Evolutionary conservation across 1,284 basidiomycete species (phyloP), one percentile per base, ranked within the genome.

Genomic region (Polyporus tsugae): DNA sequence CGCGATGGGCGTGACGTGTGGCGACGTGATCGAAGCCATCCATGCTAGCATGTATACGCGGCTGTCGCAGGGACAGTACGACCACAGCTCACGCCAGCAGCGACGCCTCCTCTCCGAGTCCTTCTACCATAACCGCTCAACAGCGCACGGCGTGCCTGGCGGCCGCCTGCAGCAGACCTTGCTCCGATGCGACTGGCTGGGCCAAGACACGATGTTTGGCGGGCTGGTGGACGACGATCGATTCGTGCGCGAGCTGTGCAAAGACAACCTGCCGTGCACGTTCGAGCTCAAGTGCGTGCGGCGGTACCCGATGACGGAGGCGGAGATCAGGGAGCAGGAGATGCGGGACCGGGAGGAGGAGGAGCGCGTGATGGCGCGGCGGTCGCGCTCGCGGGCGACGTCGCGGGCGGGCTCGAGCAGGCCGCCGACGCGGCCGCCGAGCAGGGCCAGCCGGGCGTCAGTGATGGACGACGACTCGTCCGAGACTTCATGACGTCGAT

Each of bases 1-100:
- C n/a, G 77, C 80, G 9, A 38, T 83, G 25, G 92, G 92, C 17
- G 87, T 94, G 17, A 92, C 91, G 0, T 94, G 92, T 71, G 90
- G 89, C 4, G 91, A 93, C 70, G 82, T 93, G 39, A 82, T 93
- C 66, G 90, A 93, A 61, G 78, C 81, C 0, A 80, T 93, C 53
- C 83, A 84, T 62, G 70, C 76, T 0, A 83, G 83, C 74, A 76
- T 93, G 79, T 81, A 86, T 66, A 81, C 78, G n/a, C 82, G 86
- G 55, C 82, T 89, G 1, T 78, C 80, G 6, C 83, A 83, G 72
- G 76, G 77, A 35, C 90, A 92, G 67, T 91, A 83, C 73, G 82
- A 87, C 6, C 71, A 72, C 15, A 77, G 87, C 4, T 61, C 82
- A 0, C 55, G 64, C 2, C 68, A 68, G 25, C 80, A 80, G 25